Base-by-base conservation (phyloP, 2,329 filamentous ascomycete species). In the Macrophomina phaseolina region DNA sequence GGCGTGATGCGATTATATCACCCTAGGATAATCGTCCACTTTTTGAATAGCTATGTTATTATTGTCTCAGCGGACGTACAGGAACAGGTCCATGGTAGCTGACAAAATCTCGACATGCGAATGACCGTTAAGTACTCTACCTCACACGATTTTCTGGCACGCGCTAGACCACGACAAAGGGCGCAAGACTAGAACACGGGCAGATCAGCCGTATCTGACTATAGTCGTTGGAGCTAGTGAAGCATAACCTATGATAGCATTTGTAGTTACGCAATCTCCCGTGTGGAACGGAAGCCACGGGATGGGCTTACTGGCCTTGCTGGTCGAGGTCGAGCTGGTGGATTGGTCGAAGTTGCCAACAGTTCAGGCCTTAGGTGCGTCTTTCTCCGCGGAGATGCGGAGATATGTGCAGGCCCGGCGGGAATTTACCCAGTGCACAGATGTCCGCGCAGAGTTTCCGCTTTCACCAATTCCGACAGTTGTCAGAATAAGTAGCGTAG, bases 381-480 rank as follows among this genome's bases (percentile, higher is more conserved):
- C 8, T 23, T 60, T 65, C 64, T 65, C 64, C 64, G 64, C 64
- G 64, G 64, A 65, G 52, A 49, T 51, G 64, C 51, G 52, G 52
- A 34, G 23, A 23, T 49, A 16, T 12, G 49, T 52, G 49, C 23
- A 28, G 49, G 49, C 49, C 49, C 49, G 49, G 23, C 23, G 23
- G 23, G 23, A 23, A 23, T 23, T 23, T 23, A 23, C 23, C 23
- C 23, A 23, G 23, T 23, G 23, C 23, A 23, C 23, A 23, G 23
- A 23, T 23, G 23, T 23, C 23, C 23, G 23, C 23, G 23, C 23
- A 23, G 23, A 23, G 23, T 23, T 23, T 23, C 23, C 23, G 23
- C 23, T 23, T 23, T 23, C 23, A 23, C 23, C 23, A 23, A 23
- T 23, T 23, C 23, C 23, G 23, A 2, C 23, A 23, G 23, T 23